Evolutionary conservation across 768 basidiomycete genomes (phyloP), one percentile per base, ranked within the genome.

Genomic region (Xerocomus spinulosus): DNA sequence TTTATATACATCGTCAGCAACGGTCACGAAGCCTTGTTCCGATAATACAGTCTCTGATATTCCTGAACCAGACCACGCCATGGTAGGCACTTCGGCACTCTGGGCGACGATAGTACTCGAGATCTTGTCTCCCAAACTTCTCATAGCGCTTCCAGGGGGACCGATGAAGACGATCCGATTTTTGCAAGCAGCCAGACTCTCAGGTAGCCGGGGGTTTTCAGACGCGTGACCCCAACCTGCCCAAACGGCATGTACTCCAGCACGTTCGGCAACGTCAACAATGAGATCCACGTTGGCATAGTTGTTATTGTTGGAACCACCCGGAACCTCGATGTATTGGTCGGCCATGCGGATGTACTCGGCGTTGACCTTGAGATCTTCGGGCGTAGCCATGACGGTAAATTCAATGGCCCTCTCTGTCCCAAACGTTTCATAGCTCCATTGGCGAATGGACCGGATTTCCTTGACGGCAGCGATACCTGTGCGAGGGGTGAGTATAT

Each of bases 301-400:
- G 70, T 99, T 98, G 79, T 98, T 93, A 77, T 98, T 99, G 68
- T 99, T 99, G 17, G 87, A 82, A 52, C 96, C 96, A 51, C 96
- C 96, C 17, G 96, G 94, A 9, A 99, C 96, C 70, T 99, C 96
- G 63, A 99, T 87, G 65, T 96, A 98, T 59, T 93, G 87, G 68
- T 99, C 96, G 35, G 96, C 96, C 96, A 99, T 99, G 52, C 96
- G 87, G 68, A 99, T 99, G 70, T 99, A 99, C 62, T 99, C 96
- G 26, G 96, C 96, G 61, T 99, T 99, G 68, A 97, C 94, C 68
- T 92, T 92, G 54, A 98, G 75, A 72, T 97, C 95, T 67, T 99
- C 96, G 20, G 96, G 96, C 12, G 96, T 99, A 42, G 96, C 93
- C 96, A 99, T 98, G 51, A 98, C 96, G 32, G 93, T 95, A 76